Conservation (phyloP, 306 rosid genomes). For the Luffa aegyptiaca region DNA sequence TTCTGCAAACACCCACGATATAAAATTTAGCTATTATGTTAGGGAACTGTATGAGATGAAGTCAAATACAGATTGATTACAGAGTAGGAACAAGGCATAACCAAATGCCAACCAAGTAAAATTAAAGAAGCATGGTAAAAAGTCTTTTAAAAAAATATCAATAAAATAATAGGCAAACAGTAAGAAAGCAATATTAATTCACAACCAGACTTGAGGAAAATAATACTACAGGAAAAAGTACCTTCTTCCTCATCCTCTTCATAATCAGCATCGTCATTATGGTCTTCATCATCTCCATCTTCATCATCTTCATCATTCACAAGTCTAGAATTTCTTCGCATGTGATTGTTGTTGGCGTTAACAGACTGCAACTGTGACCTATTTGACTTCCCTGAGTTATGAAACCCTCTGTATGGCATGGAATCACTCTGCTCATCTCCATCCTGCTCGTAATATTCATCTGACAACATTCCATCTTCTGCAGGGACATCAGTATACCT, state of each 20-base stretch:
- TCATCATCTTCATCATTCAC: slow-evolving; percentile 31
- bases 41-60: neutral
- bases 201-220: neutral
- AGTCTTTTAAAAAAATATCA: neutral
- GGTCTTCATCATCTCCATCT: slow-evolving; percentile 23
- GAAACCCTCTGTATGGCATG: slow-evolving; percentile 38
- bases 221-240: slow-evolving; percentile 12
- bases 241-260: slow-evolving; percentile 93
- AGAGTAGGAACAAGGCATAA: neutral
- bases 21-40: neutral
- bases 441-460: slow-evolving; percentile 97
- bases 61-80: neutral
- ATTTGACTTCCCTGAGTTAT: slow-evolving; percentile 35
- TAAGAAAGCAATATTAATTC: neutral
- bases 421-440: slow-evolving; percentile 83
- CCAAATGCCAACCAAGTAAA: neutral
- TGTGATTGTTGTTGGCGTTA: slow-evolving; percentile 19
- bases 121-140: neutral
- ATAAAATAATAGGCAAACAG: neutral
- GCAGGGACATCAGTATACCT: slow-evolving; percentile 67
- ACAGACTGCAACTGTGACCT: slow-evolving; percentile 51
- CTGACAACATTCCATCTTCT: slow-evolving; percentile 91
- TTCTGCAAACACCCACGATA: slow-evolving; percentile 40
- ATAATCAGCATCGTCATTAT: slow-evolving; percentile 70
- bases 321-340: slow-evolving; percentile 46